A percentile compares a stretch with the other conserved stretches of the same genome.
Evolutionary conservation across 2,329 filamentous ascomycete species (phyloP).

Genomic region (Epichloe elymi): DNA sequence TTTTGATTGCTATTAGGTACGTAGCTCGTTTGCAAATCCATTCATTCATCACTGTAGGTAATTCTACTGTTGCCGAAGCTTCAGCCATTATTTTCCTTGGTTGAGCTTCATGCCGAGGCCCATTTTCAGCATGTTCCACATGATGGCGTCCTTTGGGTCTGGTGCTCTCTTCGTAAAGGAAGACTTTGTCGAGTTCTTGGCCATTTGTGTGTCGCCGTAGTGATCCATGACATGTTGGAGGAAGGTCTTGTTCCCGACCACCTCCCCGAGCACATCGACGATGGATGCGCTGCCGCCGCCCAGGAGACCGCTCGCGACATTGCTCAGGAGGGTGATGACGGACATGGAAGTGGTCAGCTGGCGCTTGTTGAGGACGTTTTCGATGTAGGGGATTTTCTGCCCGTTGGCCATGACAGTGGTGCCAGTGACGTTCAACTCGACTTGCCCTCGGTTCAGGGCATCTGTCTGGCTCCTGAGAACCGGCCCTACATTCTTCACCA

Average conservation of each 20-base stretch:
- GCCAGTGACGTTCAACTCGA: constrained; percentile 27
- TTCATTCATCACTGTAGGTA: too few relatives aligned
- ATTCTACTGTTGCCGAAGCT: background rate
- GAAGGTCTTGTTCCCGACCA: constrained; percentile 27
- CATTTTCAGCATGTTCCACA: constrained; percentile 7
- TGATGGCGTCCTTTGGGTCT: constrained; percentile 4
- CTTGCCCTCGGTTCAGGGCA: constrained; percentile 24
- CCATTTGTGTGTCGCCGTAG: constrained; percentile 16
- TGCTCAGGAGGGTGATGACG: constrained; percentile 24
- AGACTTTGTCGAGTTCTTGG: background rate
- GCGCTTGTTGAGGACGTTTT: constrained; percentile 28
- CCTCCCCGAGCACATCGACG: constrained; percentile 21
- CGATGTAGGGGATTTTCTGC: constrained; percentile 29
- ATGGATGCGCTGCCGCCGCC: constrained; percentile 17
- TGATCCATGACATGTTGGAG: constrained; percentile 23
- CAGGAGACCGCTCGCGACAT: constrained; percentile 24
- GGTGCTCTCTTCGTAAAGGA: background rate
- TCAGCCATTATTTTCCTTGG: background rate
- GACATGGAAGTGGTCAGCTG: constrained; percentile 22
- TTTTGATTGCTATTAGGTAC: too few relatives aligned
- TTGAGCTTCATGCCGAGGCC: constrained; percentile 5
- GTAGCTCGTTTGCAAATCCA: too few relatives aligned
- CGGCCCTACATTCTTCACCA: constrained; percentile 27
- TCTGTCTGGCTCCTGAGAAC: constrained; percentile 25
- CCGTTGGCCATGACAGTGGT: constrained; percentile 29